Evolutionary conservation across 345 rosid genomes (phyloP), one percentile per base, ranked within the genome.

Genomic region (Viola odorata): DNA sequence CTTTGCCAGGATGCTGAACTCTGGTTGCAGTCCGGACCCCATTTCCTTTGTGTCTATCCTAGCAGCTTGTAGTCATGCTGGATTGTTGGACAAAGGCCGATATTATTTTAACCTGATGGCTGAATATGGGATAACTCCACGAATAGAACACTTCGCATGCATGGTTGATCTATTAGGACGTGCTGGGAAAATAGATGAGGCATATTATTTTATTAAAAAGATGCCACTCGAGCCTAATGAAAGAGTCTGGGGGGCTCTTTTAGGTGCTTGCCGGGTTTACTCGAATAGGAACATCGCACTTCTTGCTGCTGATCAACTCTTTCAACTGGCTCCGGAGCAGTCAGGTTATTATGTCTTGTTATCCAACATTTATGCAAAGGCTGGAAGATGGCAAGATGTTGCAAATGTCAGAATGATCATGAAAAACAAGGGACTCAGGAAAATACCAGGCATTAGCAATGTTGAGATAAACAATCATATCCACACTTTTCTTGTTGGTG

Each of bases 151-250:
- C 66, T 84, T 77, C 59, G 79, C 86, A 58, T 85, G 96, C 69
- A 73, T 88, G 84, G 96, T 88, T 3, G 91, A 88, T 78, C 73
- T 88, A 49, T 64, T 85, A 58, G 90, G 96, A 58, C 77, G 91
- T 54, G 81, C 86, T 0, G 91, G 90, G 45, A 63, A 75, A 72
- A 68, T 85, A 57, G 73, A 85, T 49, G 86, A 88, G 70, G 96
- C 91, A 16, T 80, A 76, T 65, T 44, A 55, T 40, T 67, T 88
- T 23, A 75, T 79, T 44, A 79, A 59, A 60, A 59, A 76, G 57
- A 88, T 85, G 91, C 79, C 80, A 8, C 5, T 79, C 65, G 80
- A 77, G 63, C 86, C 96, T 0, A 84, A 80, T 41, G 86, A 85
- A 67, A 78, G 86, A 70, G 80, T 88, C 68, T 88, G 90, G 96